phyloP scores from a whole-genome alignment of 768 basidiomycete genomes.

The Ramaria sp. region DNA sequence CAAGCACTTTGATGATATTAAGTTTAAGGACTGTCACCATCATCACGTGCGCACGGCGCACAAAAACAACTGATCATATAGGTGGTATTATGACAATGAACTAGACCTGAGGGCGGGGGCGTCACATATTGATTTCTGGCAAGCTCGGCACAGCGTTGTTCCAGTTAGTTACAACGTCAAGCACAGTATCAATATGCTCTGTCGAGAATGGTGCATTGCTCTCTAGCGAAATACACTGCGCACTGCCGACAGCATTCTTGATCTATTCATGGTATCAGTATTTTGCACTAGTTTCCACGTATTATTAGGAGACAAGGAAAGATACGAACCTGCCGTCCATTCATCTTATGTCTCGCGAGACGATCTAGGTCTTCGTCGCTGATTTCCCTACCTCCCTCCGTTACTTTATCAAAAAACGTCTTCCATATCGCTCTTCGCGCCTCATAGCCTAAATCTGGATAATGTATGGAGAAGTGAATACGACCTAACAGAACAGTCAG shows the following conservation, averaged over 20 bases:
- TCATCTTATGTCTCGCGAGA: conserved; percentile 16
- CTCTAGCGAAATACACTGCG: conserved; percentile 13
- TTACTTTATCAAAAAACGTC: conserved; percentile 17
- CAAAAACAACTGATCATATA: no score
- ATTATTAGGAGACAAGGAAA: background rate
- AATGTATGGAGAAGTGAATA: conserved; percentile 25
- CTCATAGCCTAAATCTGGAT: conserved; percentile 18
- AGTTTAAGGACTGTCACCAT: no score
- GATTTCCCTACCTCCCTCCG: conserved; percentile 3
- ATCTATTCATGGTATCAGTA: conserved; percentile 12
- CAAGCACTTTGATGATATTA: no score
- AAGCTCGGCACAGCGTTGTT: background rate
- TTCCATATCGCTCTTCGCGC: conserved; percentile 21
- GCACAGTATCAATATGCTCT: conserved; percentile 1
- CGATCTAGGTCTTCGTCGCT: conserved; percentile 14
- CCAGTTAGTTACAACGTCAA: conserved; percentile 5
- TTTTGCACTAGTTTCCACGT: background rate
- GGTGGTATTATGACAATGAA: no score
- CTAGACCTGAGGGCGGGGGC: no score
- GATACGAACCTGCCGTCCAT: conserved; percentile 21
- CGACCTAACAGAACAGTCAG: conserved; percentile 16
- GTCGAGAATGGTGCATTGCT: background rate
- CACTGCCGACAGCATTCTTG: conserved; percentile 21
- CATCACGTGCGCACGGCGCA: no score
- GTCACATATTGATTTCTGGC: no score